Base-by-base conservation (phyloP, 306 rosid species). In the Quercus variabilis region DNA sequence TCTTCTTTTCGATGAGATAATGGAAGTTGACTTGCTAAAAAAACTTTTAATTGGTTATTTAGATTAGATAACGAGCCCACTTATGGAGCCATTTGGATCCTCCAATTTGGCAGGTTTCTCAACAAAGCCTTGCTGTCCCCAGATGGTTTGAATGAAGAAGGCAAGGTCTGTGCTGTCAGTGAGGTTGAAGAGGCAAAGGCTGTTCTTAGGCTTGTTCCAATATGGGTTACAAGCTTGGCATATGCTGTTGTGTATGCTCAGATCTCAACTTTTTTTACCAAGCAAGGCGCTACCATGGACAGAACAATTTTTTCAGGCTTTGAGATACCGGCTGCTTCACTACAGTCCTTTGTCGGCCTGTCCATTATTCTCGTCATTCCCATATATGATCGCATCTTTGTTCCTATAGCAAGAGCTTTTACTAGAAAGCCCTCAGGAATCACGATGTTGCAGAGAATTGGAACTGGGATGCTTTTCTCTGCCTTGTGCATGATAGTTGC, bases 161-260 rank as follows among this genome's bases (percentile, higher is more conserved):
- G 55, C 4, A 30, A 55, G 4, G 77, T 63, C 5, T 88, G 92
- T 68, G 73, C 69, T 10, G 12, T 20, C 1, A 15, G 28, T 6
- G 88, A 86, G 55, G 87, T 86, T 54, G 90, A 82, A 78, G 90
- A 89, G 73, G 90, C 90, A 54, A 86, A 84, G 59, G 81, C 85
- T 0, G 43, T 82, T 4, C 83, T 89, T 56, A 75, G 90, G 77
- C 58, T 89, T 31, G 43, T 38, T 38, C 43, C 43, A 6, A 38
- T 38, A 38, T 38, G 43, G 43, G 43, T 38, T 38, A 38, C 43
- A 38, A 38, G 43, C 43, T 38, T 38, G 43, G 43, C 10, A 38
- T 38, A 38, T 38, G 43, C 43, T 38, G 43, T 38, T 38, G 43
- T 38, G 43, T 38, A 38, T 38, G 43, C 43, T 38, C 43, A 38